These are phyloP conservation scores for Peronosclerospora sorghi DNA, from an alignment of 352 stramenopile species.

Conservation along the genomic window DNA sequence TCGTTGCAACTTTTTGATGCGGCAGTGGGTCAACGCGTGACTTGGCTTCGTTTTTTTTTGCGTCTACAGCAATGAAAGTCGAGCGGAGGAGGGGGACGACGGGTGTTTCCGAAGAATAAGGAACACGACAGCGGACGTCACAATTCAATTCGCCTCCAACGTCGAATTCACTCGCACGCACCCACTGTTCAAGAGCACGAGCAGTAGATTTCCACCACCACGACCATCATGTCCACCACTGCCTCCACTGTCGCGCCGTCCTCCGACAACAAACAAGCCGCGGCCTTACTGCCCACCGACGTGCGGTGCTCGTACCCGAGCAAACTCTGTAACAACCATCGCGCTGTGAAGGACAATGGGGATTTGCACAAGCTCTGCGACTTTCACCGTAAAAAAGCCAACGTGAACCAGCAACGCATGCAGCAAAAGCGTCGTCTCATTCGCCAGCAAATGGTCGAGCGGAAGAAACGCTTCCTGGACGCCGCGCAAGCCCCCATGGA, in stretches of 20 bases:
- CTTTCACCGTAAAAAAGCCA: conserved; percentile 54
- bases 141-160: conserved; percentile 24
- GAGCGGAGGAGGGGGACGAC: too few species aligned
- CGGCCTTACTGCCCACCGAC: conserved; percentile 27
- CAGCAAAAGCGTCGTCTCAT: conserved; percentile 40
- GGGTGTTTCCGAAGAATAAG: too few species aligned
- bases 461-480: conserved; percentile 39
- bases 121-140: conserved; percentile 12
- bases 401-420: conserved; percentile 66
- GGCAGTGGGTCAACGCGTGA: too few species aligned
- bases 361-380: conserved; percentile 69
- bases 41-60: too few species aligned
- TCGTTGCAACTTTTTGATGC: too few species aligned
- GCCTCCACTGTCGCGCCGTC: conserved; percentile 1
- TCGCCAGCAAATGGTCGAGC: conserved; percentile 36
- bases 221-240: conserved; percentile 8
- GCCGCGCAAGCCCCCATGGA: conserved; percentile 23
- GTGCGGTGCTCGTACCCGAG: conserved; percentile 61
- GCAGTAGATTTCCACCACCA: too few species aligned
- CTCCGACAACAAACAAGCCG: conserved; percentile 6
- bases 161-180: conserved; percentile 10
- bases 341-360: conserved; percentile 60
- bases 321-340: conserved; percentile 52
- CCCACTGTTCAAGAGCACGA: too few species aligned
- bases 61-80: too few species aligned